phyloP scores from a whole-genome alignment of 2,329 filamentous ascomycete species.

The Helotiales sp. region DNA sequence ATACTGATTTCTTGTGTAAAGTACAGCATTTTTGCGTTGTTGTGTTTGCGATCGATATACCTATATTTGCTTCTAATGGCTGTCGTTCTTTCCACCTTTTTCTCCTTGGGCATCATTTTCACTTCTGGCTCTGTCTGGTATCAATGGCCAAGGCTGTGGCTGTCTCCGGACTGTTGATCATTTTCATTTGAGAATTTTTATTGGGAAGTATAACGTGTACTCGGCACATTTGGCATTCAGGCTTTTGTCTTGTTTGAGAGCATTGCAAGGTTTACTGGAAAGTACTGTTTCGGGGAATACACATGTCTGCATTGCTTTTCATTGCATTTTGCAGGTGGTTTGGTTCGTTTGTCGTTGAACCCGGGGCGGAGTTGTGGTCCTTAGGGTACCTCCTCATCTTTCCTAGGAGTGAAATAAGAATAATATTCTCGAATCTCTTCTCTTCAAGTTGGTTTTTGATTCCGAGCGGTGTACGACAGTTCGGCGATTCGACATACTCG shows the following conservation, averaged over 20 bases:
- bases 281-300: conserved; percentile 28
- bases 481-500: background rate
- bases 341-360: conserved; percentile 15
- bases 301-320: conserved; percentile 36
- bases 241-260: conserved; percentile 27
- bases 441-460: background rate
- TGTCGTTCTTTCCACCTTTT: conserved; percentile 21
- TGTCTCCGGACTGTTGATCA: conserved; percentile 21
- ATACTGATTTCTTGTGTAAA: conserved; percentile 39
- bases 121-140: conserved; percentile 15
- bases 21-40: conserved; percentile 30
- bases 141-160: conserved; percentile 6
- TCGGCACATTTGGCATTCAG: conserved; percentile 33
- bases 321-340: conserved; percentile 30
- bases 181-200: conserved; percentile 24
- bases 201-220: conserved; percentile 24
- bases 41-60: conserved; percentile 14
- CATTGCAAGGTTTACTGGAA: conserved; percentile 31
- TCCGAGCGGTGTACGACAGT: background rate
- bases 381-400: conserved; percentile 12
- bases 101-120: conserved; percentile 11
- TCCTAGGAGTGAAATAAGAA: conserved; percentile 23
- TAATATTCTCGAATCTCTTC: conserved; percentile 22
- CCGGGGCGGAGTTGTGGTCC: conserved; percentile 23
- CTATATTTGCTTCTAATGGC: conserved; percentile 24